phyloP scores from a whole-genome alignment of 2,329 filamentous ascomycete genomes.

The Colletotrichum navitas region DNA sequence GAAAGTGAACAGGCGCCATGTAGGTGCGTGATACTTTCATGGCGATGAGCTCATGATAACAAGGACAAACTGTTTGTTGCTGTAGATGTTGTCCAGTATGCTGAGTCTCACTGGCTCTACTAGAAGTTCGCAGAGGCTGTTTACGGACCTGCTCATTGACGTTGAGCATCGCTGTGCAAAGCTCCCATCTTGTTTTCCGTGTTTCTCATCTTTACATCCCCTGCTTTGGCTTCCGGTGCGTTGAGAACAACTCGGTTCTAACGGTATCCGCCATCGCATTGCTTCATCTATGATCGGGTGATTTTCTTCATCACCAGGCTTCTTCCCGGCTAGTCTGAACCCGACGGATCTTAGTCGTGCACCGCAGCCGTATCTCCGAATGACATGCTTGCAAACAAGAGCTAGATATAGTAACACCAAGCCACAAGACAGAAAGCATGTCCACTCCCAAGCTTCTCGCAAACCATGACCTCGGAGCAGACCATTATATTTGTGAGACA shows the following conservation, averaged over 20 bases:
- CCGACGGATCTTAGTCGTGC: background rate
- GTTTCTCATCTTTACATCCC: background rate
- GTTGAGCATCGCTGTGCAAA: background rate
- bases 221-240: background rate
- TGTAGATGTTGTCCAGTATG: background rate
- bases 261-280: background rate
- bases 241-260: background rate
- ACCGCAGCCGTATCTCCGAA: background rate
- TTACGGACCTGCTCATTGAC: background rate
- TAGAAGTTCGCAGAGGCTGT: background rate
- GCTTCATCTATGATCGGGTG: background rate
- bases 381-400: background rate
- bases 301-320: background rate
- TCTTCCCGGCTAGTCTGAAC: background rate
- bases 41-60: slow-evolving; percentile 21
- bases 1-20: background rate
- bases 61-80: background rate
- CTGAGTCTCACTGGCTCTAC: background rate
- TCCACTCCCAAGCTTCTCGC: background rate
- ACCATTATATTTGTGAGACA: background rate
- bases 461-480: background rate
- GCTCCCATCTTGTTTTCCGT: background rate
- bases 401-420: no score
- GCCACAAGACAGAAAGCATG: background rate
- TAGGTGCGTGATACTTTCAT: slow-evolving; percentile 15